Base-by-base conservation (phyloP, 768 basidiomycete species). In the Naganishia onofrii region DNA sequence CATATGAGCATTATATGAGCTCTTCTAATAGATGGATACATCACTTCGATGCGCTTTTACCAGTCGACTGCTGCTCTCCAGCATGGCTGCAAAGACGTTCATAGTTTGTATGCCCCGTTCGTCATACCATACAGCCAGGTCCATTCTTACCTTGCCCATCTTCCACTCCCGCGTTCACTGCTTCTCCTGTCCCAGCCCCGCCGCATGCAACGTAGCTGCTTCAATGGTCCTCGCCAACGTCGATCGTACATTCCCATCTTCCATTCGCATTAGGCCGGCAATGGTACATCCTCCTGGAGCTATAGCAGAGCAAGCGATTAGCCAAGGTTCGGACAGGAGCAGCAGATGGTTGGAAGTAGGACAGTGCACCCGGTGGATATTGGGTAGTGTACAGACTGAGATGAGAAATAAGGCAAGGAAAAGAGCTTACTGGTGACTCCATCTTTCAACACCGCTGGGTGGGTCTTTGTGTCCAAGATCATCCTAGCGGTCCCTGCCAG, bases 221-320 rank as follows among this genome's bases (percentile, higher is more conserved):
- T 99, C 94, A 66, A 99, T 96, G 7, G 90, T 89, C 60, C 96
- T 85, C 21, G 96, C 95, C 77, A 99, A 93, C 0, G 94, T 97
- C 0, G 92, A 93, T 26, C 96, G 86, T 19, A 99, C 89, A 74
- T 87, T 84, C 0, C 95, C 95, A 74, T 99, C 96, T 81, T 99
- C 96, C 79, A 99, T 85, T 0, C 92, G 89, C 23, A 99, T 83
- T 31, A 99, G 83, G n/a, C 96, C 96, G 2, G 96, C 96, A 73
- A 99, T 98, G 0, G 96, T 99, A 76, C 93, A 96, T 55, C 96
- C 96, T 68, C 95, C 96, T 0, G 96, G 96, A 46, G 96, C 95
- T 97, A 71, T 29, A 72, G 64, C 7, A 42, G 42, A 15, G 15
- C 42, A 17, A 42, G 8, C 15, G 42, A 15, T 42, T 17, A 3